Evolutionary conservation across 2,329 filamentous ascomycete genomes (phyloP).

Genomic region (Diaporthe capsici): DNA sequence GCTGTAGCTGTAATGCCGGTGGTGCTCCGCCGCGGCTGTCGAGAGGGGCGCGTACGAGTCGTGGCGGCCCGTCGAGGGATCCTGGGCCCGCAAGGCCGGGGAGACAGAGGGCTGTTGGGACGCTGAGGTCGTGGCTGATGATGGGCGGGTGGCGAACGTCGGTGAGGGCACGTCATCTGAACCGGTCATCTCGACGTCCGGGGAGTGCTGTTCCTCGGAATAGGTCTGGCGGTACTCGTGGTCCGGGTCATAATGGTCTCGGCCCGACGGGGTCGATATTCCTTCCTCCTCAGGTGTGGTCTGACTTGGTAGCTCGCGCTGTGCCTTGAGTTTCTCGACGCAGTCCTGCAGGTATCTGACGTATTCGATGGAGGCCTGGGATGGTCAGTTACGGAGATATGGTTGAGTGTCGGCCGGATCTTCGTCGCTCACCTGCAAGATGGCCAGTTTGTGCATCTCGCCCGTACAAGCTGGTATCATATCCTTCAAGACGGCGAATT

Average conservation of each 20-base stretch:
- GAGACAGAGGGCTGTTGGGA: constrained; percentile 64
- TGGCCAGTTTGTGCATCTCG: constrained; percentile 98
- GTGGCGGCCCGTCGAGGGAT: constrained; percentile 62
- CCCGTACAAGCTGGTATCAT: constrained; percentile 97
- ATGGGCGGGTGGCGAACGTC: constrained; percentile 54
- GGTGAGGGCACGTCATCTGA: constrained; percentile 63
- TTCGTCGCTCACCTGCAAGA: constrained; percentile 80
- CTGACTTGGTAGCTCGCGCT: constrained; percentile 55
- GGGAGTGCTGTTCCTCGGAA: constrained; percentile 52
- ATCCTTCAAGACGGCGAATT: constrained; percentile 91
- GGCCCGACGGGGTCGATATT: constrained; percentile 48
- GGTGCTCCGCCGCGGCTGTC: constrained; percentile 41
- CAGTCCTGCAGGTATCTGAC: constrained; percentile 94
- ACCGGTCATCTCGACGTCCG: constrained; percentile 74
- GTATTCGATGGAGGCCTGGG: constrained; percentile 94
- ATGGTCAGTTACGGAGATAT: constrained; percentile 29
- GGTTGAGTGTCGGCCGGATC: neutral
- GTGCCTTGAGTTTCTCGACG: constrained; percentile 81
- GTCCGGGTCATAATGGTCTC: constrained; percentile 47
- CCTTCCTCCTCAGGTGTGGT: constrained; percentile 47
- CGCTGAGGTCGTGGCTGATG: constrained; percentile 44
- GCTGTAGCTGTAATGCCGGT: constrained; percentile 60
- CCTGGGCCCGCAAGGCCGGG: constrained; percentile 64
- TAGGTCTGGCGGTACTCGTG: constrained; percentile 40
- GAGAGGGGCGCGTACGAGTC: constrained; percentile 46